Percentiles rank a stretch among this genome's conserved stretches.
Conservation (phyloP, 208 protist genomes). For the Novymonas esmeraldas region DNA sequence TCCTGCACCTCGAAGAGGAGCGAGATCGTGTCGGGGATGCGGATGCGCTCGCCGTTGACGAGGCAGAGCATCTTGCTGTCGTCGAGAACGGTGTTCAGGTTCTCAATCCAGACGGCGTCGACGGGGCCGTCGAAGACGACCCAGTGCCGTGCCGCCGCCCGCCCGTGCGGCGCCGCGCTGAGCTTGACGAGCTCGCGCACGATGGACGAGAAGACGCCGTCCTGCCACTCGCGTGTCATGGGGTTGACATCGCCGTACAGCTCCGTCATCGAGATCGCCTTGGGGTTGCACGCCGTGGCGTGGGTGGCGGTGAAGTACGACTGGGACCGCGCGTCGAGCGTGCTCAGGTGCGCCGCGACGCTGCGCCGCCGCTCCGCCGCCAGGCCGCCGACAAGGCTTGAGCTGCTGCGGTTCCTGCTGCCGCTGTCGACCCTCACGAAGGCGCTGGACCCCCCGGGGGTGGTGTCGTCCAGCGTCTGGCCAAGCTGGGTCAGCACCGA, state of each 20-base stretch:
- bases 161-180: constrained; percentile 16
- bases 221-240: constrained; percentile 95
- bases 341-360: constrained; percentile 18
- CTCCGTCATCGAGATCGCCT: constrained; percentile 95
- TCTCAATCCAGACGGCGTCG: constrained; percentile 99
- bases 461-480: constrained; percentile 9
- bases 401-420: constrained; percentile 10
- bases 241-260: constrained; percentile 96
- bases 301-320: constrained; percentile 74
- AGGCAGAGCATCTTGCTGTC: constrained; percentile 98
- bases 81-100: constrained; percentile 98
- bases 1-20: constrained; percentile 99
- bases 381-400: background rate
- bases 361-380: background rate
- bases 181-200: constrained; percentile 84
- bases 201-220: constrained; percentile 93
- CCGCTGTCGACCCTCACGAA: background rate
- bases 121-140: constrained; percentile 98
- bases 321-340: constrained; percentile 54
- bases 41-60: constrained; percentile 96
- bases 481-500: constrained; percentile 64
- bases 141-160: constrained; percentile 86
- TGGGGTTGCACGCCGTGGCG: constrained; percentile 90
- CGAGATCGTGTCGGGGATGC: constrained; percentile 88
- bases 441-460: background rate